Base-by-base conservation (phyloP, 1,284 basidiomycete genomes). In the Ganoderma lingzhi region DNA sequence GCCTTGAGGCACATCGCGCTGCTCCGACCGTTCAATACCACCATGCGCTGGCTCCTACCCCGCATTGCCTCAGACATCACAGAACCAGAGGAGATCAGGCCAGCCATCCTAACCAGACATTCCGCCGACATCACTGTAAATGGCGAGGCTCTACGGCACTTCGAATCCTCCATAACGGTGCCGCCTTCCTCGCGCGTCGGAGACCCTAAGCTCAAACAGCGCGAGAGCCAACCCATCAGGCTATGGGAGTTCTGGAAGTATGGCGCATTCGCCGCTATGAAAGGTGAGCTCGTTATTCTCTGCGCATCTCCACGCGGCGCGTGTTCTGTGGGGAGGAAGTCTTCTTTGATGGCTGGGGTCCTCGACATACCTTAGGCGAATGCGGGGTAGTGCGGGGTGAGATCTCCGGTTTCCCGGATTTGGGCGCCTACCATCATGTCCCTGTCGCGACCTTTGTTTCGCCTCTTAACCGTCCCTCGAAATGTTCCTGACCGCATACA, bases 171-270 rank as follows among this genome's bases (percentile, higher is more conserved):
- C 41, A 82, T 90, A 23, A 81, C 87, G 28, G 90, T 90, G 14
- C 93, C 93, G 0, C 91, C 92, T 0, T 92, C 91, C 23, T 84
- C 92, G 64, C 86, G 93, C 62, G 83, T 93, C 48, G 79, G 79
- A 1, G 87, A 93, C 75, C 86, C 88, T 35, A 87, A 85, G 69
- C 81, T 92, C 32, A 89, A 88, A 77, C 86, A 85, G 56, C 83
- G 85, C 69, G 84, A 87, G 65, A 81, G 84, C 58, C 81, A 81
- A 28, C 86, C 89, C 0, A 72, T 93, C 45, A 84, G 86, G 59
- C 74, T 93, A 12, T 90, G 90, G 87, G 86, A 93, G 75, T 81
- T 88, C 65, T 91, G 91, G 88, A 91, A 87, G 77, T 88, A 90
- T 76, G 90, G 88, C 4, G 79, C 86, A 15, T 85, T 93, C 66